phyloP scores from a whole-genome alignment of 305 asterid species.

The Fraxinus latifolia region DNA sequence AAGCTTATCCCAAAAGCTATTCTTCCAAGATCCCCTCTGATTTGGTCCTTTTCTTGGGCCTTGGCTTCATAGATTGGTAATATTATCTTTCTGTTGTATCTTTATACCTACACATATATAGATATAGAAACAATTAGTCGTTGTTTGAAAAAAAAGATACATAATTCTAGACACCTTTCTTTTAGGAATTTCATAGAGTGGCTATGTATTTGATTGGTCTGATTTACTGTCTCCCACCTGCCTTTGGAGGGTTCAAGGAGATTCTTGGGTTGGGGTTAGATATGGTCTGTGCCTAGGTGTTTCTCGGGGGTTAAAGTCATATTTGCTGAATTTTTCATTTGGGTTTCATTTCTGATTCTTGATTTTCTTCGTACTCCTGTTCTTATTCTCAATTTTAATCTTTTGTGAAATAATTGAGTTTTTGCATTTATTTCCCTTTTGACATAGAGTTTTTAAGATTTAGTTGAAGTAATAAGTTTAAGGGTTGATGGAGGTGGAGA shows the following conservation, averaged over 20 bases:
- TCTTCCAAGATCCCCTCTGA: conserved; percentile 83
- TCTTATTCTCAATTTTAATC: conserved; percentile 14
- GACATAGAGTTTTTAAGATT: conserved; percentile 14
- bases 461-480: conserved; percentile 30
- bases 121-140: conserved; percentile 16
- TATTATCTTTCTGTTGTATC: background rate
- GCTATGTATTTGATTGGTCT: conserved; percentile 39
- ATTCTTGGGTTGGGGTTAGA: conserved; percentile 47
- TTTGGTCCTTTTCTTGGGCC: conserved; percentile 79
- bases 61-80: conserved; percentile 89
- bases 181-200: conserved; percentile 6
- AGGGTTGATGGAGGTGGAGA: conserved; percentile 37
- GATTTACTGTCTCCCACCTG: conserved; percentile 35
- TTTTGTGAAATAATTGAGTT: conserved; percentile 18
- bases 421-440: conserved; percentile 11
- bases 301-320: conserved; percentile 26
- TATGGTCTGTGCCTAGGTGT: conserved; percentile 35
- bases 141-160: conserved; percentile 16
- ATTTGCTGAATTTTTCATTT: background rate
- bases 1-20: conserved; percentile 90
- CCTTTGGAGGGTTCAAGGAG: conserved; percentile 37
- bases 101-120: conserved; percentile 12
- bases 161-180: conserved; percentile 16
- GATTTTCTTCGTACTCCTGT: conserved; percentile 5
- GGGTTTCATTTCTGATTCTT: conserved; percentile 8